Base-by-base conservation (phyloP, 345 rosid genomes). In the Diplotaxis tenuifolia region DNA sequence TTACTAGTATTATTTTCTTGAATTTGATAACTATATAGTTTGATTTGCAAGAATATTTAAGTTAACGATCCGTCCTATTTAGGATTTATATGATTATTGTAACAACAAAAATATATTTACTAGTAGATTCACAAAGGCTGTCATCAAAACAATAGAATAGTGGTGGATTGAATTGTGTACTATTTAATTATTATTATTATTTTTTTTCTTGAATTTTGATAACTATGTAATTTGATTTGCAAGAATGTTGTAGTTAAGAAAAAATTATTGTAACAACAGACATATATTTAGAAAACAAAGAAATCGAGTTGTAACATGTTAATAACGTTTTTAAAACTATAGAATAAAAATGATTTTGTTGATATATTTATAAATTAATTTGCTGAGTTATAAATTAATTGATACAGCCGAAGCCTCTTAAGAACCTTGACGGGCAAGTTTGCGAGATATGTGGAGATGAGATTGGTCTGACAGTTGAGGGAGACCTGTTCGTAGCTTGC, bases 401-500 rank as follows among this genome's bases (percentile, higher is more conserved):
- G 36, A 19, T 14, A 84, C 92, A 95, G 98, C 93, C 81, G 7
- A 92, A 95, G 83, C 86, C 89, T 16, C 68, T 95, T 84, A 92
- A 89, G 88, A 95, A 89, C 64, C 64, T 95, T 71, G 99, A 95
- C 61, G 98, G 92, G 15, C 99, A 92, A 77, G 85, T 86, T 27
- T 95, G 99, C 58, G 98, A 95, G 88, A 95, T 95, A 53, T 95
- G 98, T 9, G 96, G 97, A 0, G 98, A 92, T 65, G 83, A 84
- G 70, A 75, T 92, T 16, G 99, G 99, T 15, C 50, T 92, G 8
- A 95, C 91, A 5, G 97, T 84, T 11, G 98, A 92, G 11, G 98
- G 98, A 76, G 99, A 95, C 78, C 69, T 95, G 53, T 95, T 95
- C 25, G 97, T 95, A 9, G 99, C 98, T 11, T 95, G 99, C 86